These are phyloP conservation scores for Paracamarosporium sp. DNA, from an alignment of 2,329 filamentous ascomycete genomes.

Conservation along the genomic window DNA sequence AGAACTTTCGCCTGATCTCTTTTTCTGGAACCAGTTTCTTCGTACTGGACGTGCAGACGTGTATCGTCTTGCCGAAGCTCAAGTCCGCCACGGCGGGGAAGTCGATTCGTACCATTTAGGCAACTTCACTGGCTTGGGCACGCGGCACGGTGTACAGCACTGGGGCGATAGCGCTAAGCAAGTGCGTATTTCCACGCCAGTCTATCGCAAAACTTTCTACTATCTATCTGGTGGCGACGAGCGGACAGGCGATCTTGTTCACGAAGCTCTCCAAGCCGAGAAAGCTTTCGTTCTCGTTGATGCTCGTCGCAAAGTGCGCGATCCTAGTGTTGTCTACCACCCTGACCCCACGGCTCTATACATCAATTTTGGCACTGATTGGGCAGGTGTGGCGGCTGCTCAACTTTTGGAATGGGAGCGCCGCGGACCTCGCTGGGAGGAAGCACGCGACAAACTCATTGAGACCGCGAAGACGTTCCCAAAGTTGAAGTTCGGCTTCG, in stretches of 20 bases:
- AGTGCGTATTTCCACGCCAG: slow-evolving; percentile 64
- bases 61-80: slow-evolving; percentile 65
- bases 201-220: slow-evolving; percentile 65
- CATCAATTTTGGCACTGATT: slow-evolving; percentile 65
- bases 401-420: slow-evolving; percentile 69
- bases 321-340: slow-evolving; percentile 56
- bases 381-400: slow-evolving; percentile 62
- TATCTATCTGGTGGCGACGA: slow-evolving; percentile 64
- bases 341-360: slow-evolving; percentile 52
- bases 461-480: slow-evolving; percentile 60
- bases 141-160: slow-evolving; percentile 68
- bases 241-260: slow-evolving; percentile 61
- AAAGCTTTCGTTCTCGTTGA: slow-evolving; percentile 62
- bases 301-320: slow-evolving; percentile 65
- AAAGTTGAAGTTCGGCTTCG: slow-evolving; percentile 64
- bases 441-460: slow-evolving; percentile 59
- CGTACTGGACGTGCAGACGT: slow-evolving; percentile 64
- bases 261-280: slow-evolving; percentile 60
- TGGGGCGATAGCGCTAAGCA: slow-evolving; percentile 68
- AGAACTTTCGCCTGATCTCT: slow-evolving; percentile 67
- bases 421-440: slow-evolving; percentile 60
- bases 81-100: slow-evolving; percentile 66
- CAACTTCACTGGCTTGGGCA: slow-evolving; percentile 65
- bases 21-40: slow-evolving; percentile 69
- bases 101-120: slow-evolving; percentile 69